phyloP scores from a whole-genome alignment of 495 filamentous ascomycete species.

The Hypoxylon subgilvum region DNA sequence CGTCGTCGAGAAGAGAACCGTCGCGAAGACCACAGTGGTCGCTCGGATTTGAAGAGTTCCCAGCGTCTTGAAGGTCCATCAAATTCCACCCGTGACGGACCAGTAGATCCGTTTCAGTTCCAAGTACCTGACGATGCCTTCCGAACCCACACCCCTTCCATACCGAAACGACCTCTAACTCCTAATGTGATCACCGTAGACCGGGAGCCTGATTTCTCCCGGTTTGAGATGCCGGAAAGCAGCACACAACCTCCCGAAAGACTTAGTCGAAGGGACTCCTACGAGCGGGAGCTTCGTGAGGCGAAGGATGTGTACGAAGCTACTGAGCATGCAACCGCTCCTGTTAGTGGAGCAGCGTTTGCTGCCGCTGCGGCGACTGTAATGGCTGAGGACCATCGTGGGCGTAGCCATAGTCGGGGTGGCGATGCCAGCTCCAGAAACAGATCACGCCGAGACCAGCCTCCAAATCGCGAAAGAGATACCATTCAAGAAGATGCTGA shows the following conservation, averaged over 20 bases:
- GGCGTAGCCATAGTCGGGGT: constrained; percentile 31
- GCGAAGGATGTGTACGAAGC: constrained; percentile 44
- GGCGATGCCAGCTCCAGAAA: constrained; percentile 26
- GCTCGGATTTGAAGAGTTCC: constrained; percentile 6
- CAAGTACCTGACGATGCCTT: constrained; percentile 59
- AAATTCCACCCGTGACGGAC: constrained; percentile 19
- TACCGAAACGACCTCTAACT: constrained; percentile 45
- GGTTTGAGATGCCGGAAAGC: constrained; percentile 33
- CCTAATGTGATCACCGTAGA: constrained; percentile 53
- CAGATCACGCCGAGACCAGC: constrained; percentile 26
- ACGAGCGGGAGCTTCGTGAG: constrained; percentile 47
- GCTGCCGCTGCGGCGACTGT: constrained; percentile 44
- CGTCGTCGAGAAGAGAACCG: constrained; percentile 9
- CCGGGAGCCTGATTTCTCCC: constrained; percentile 51
- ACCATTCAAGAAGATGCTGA: constrained; percentile 57
- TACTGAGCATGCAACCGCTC: constrained; percentile 45
- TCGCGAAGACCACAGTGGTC: constrained; percentile 2
- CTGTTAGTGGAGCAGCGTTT: constrained; percentile 45
- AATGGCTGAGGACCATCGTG: constrained; percentile 40
- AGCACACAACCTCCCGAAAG: constrained; percentile 32
- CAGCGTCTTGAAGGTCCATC: constrained; percentile 5
- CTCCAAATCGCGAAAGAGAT: constrained; percentile 42
- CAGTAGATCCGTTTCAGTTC: constrained; percentile 58
- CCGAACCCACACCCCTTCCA: constrained; percentile 44
- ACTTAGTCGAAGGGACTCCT: constrained; percentile 49